Conservation (phyloP, 306 rosid genomes). For the Argentina anserina region DNA sequence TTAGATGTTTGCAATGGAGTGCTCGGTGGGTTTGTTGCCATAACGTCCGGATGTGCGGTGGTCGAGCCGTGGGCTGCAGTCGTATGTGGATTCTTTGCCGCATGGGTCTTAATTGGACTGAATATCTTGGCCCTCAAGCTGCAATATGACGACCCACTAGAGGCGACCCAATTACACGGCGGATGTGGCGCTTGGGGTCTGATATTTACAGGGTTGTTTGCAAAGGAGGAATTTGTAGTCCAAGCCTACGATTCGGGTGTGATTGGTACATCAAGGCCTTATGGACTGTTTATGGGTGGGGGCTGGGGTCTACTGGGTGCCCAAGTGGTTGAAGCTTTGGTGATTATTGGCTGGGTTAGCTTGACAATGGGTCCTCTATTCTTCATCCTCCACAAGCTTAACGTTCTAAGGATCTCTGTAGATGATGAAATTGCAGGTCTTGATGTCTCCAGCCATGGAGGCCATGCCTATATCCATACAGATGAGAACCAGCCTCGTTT, state of each 20-base stretch:
- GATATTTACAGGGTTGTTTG: constrained; percentile 74
- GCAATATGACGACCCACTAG: constrained; percentile 61
- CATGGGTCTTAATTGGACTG: constrained; percentile 62
- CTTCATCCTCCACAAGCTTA: constrained; percentile 43
- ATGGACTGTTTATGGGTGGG: constrained; percentile 61
- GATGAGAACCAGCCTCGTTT: constrained; percentile 32
- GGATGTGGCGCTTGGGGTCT: constrained; percentile 77
- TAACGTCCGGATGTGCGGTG: constrained; percentile 72
- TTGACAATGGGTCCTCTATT: constrained; percentile 66
- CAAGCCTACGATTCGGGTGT: constrained; percentile 44
- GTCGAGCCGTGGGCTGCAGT: constrained; percentile 79
- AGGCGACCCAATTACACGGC: constrained; percentile 75
- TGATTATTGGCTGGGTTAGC: constrained; percentile 60
- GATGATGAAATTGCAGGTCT: constrained; percentile 61
- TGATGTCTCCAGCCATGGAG: constrained; percentile 72
- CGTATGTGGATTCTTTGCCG: constrained; percentile 57
- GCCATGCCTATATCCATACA: constrained; percentile 48
- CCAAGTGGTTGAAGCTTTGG: constrained; percentile 52
- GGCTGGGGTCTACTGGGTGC: constrained; percentile 69
- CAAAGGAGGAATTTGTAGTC: constrained; percentile 53
- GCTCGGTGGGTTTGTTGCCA: constrained; percentile 73
- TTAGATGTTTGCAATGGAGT: constrained; percentile 68
- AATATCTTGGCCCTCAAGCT: constrained; percentile 53
- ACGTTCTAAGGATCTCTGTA: constrained; percentile 43
- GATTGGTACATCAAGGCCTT: constrained; percentile 39